A percentile compares a stretch with the other conserved stretches of the same genome.
Evolutionary conservation across 495 filamentous ascomycete genomes (phyloP).

Genomic region (Friedmanniomyces simplex): DNA sequence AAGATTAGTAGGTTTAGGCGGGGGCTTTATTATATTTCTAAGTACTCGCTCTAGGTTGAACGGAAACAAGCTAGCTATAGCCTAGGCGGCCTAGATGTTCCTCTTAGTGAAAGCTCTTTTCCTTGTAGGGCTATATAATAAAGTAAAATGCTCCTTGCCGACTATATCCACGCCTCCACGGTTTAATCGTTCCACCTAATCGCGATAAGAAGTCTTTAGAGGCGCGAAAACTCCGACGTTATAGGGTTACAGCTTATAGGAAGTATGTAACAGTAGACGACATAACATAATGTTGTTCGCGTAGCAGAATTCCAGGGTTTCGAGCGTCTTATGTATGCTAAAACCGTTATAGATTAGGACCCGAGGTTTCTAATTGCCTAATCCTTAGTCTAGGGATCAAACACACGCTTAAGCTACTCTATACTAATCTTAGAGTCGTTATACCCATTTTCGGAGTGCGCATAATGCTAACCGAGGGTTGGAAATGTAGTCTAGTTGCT

Average conservation of each 20-base stretch:
- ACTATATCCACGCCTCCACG: conserved; percentile 8
- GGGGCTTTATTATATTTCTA: neutral
- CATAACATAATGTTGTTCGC: conserved; percentile 12
- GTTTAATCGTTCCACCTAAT: conserved; percentile 11
- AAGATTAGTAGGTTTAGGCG: too few species aligned
- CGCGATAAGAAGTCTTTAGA: conserved; percentile 12
- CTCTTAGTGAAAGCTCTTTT: neutral
- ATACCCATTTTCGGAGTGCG: conserved; percentile 8
- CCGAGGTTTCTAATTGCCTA: conserved; percentile 5
- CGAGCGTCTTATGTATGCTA: conserved; percentile 11
- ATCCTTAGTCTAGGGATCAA: conserved; percentile 11
- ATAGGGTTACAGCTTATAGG: conserved; percentile 15
- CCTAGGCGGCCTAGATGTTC: neutral
- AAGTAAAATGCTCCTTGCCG: conserved; percentile 16
- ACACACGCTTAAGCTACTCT: conserved; percentile 10
- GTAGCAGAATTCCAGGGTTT: conserved; percentile 16
- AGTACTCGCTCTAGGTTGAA: neutral
- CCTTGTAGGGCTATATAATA: conserved; percentile 11
- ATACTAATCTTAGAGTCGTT: conserved; percentile 14
- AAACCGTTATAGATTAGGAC: conserved; percentile 14
- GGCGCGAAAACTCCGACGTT: conserved; percentile 7
- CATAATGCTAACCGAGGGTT: conserved; percentile 9
- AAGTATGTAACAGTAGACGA: conserved; percentile 15
- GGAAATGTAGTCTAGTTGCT: conserved; percentile 10
- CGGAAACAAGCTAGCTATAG: neutral